Conservation (phyloP, 106 monocot species). For the Chionographis japonica region DNA sequence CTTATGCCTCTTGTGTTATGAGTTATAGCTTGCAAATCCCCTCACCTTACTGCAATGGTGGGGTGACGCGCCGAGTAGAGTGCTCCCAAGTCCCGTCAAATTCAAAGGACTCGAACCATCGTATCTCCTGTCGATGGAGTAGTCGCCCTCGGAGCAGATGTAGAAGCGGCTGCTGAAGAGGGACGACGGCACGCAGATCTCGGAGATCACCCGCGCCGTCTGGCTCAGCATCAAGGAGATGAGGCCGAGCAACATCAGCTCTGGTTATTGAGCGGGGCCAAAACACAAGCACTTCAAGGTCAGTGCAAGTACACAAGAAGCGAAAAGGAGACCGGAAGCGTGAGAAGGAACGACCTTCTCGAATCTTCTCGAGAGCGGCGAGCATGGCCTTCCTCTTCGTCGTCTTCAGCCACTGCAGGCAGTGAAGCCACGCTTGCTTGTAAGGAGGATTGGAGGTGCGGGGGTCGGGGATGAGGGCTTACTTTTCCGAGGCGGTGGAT, state of each 20-base stretch:
- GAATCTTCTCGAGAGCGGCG: conserved; percentile 77
- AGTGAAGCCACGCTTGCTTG: too few species aligned
- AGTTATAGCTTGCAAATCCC: too few species aligned
- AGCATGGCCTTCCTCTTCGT: conserved; percentile 91
- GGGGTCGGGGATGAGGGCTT: not conserved
- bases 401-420: conserved; percentile 56
- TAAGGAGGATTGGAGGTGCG: not conserved
- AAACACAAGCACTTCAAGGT: conserved; percentile 12
- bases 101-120: conserved; percentile 8
- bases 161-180: conserved; percentile 69
- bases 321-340: not conserved
- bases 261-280: conserved; percentile 24
- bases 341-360: conserved; percentile 39
- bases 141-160: conserved; percentile 56
- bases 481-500: conserved; percentile 64
- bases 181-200: conserved; percentile 80
- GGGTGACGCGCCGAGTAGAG: conserved; percentile 6
- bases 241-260: conserved; percentile 76
- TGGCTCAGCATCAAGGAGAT: conserved; percentile 87
- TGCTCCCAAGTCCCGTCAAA: conserved; percentile 13
- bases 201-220: conserved; percentile 73
- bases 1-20: too few species aligned
- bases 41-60: conserved; percentile 50
- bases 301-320: not conserved
- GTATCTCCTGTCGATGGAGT: not conserved